Base-by-base conservation (phyloP, 2,329 filamentous ascomycete species). In the Neopestalotiopsis clavispora region DNA sequence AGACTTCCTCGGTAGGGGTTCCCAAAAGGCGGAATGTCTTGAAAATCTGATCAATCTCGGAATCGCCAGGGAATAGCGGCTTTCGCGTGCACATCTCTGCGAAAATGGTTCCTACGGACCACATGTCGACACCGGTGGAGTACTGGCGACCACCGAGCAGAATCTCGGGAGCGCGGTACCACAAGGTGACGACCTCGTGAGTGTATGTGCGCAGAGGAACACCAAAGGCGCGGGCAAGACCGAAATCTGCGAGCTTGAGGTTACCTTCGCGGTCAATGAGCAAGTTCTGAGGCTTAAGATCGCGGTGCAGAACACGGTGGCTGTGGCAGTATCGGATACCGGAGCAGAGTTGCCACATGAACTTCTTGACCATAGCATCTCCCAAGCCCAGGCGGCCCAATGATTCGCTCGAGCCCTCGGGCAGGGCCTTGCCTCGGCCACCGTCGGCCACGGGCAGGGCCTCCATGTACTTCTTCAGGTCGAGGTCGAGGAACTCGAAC, bases 381-480 rank as follows among this genome's bases (percentile, higher is more conserved):
- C 92, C 92, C 69, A 97, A 84, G 4, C 93, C 93, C 75, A 96
- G 84, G 70, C 88, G 85, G 78, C 88, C 85, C 67, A 93, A 82
- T 67, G 88, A 86, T 65, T 88, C 79, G 28, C 87, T 89, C 60
- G 91, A 89, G 63, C 93, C 93, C 74, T 95, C 93, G 9, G 94
- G 94, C 65, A 97, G 85, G 57, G 94, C 88, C 84, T 95, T 96
- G 76, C 94, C 94, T 69, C 94, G 90, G 56, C 94, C 94, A 74
- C 94, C 94, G 76, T 97, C 93, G 76, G 87, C 91, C 69, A 95
- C 90, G 4, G 94, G 94, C 58, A 97, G 87, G 6, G 94, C 89
- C 81, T 97, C 94, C 94, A 97, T 97, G 82, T 97, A 97, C 81
- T 97, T 97, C 85, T 97, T 97, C 75, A 97, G 85, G 76, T 97